Evolutionary conservation across 257 asterid genomes (phyloP).

Genomic region (Ajuga chamaepitys): DNA sequence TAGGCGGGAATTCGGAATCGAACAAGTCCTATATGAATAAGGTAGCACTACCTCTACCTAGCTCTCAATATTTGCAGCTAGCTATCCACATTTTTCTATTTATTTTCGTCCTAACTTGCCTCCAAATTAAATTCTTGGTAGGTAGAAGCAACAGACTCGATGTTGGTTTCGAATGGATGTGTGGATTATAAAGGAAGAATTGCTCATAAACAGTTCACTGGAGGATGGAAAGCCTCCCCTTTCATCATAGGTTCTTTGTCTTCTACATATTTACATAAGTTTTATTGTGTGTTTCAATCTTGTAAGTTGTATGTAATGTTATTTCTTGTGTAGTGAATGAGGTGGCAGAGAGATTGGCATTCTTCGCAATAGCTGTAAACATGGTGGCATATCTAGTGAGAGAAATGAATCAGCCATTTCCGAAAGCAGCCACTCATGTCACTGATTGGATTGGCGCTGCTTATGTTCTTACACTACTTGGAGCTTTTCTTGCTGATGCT

Average conservation of each 20-base stretch:
- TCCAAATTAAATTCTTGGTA: neutral
- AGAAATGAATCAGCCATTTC: constrained; percentile 64
- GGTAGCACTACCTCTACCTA: neutral
- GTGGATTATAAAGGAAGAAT: constrained; percentile 52
- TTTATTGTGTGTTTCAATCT: neutral
- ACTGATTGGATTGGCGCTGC: constrained; percentile 88
- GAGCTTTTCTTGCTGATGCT: constrained; percentile 80
- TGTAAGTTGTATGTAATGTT: neutral
- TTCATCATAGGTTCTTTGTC: constrained; percentile 51
- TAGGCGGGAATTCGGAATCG: neutral
- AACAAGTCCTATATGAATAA: constrained; percentile 10
- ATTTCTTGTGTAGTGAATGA: constrained; percentile 42
- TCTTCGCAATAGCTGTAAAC: constrained; percentile 65
- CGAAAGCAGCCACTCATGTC: constrained; percentile 73
- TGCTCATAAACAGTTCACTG: constrained; percentile 48
- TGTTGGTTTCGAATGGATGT: constrained; percentile 53
- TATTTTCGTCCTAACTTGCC: neutral
- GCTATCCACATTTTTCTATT: neutral
- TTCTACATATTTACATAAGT: too few species aligned
- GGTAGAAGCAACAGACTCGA: constrained; percentile 22
- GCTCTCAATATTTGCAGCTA: neutral
- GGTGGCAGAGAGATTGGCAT: constrained; percentile 79
- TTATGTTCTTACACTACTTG: constrained; percentile 60
- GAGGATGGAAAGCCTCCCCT: constrained; percentile 84
- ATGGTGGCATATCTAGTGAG: constrained; percentile 57